Conservation (phyloP, 495 filamentous ascomycete genomes). For the Glutinoglossum americanum region DNA sequence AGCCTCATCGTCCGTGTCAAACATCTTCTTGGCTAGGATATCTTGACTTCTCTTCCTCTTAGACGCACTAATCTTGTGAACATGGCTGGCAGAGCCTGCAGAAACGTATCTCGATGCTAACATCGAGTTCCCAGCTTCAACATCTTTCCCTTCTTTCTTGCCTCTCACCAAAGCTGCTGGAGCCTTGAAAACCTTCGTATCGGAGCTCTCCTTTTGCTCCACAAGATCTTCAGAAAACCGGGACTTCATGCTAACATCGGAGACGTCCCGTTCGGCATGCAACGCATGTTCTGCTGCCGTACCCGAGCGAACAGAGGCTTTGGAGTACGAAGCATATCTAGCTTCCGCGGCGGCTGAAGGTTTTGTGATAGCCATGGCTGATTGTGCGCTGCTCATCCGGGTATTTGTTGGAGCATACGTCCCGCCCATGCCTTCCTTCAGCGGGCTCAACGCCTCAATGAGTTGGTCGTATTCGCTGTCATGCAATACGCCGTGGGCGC, state of each 20-base stretch:
- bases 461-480: slow-evolving; percentile 3
- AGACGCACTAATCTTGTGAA: not conserved
- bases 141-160: slow-evolving; percentile 2
- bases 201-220: not conserved
- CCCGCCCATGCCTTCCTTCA: not conserved
- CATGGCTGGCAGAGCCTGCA: not conserved
- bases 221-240: slow-evolving; percentile 1
- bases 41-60: slow-evolving; percentile 2
- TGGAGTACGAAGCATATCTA: slow-evolving; percentile 1
- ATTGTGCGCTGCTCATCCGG: slow-evolving; percentile 3
- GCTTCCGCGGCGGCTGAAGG: slow-evolving; percentile 2
- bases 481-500: not conserved
- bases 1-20: not conserved
- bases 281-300: not conserved
- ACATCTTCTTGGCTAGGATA: not conserved
- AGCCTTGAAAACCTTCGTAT: not conserved
- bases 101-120: not conserved
- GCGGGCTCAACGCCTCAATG: slow-evolving; percentile 1
- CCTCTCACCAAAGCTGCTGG: not conserved
- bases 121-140: not conserved
- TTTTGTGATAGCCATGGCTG: not conserved
- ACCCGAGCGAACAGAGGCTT: not conserved
- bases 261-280: not conserved
- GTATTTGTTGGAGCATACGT: slow-evolving; percentile 1
- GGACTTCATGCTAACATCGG: slow-evolving; percentile 1